Evolutionary conservation across 1,284 basidiomycete genomes (phyloP), one percentile per base, ranked within the genome.

Genomic region (Hypsizygus ulmarius): DNA sequence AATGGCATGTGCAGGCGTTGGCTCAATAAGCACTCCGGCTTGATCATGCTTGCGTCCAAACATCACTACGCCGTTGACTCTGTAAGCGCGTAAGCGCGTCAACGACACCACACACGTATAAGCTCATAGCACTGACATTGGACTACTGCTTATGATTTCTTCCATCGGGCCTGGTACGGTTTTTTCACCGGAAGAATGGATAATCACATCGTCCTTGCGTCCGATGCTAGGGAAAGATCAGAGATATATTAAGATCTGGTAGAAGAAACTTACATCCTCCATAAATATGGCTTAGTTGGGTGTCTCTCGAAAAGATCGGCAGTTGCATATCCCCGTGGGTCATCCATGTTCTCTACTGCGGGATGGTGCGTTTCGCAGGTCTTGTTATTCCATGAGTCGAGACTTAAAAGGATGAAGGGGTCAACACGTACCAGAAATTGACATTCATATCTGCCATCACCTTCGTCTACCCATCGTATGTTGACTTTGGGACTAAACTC

Each of bases 1-100:
- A 32, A 74, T 52, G 0, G 43, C 42, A 10, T 59, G 16, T 8
- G 35, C 60, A 0, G 47, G 33, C 0, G 46, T 50, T 1, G 66
- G 68, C 42, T 77, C 71, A 39, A 77, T 54, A 35, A 77, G 59
- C 18, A 73, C 51, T 1, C 75, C 74, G 4, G 66, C 59, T 48
- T 71, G 67, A 15, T 64, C 60, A 9, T 62, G 66, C 11, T 60
- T 66, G 1, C 66, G 55, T 14, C 76, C 74, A 16, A 75, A 77
- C 56, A 78, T 61, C 27, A 73, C 45, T 4, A 60, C 61, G 0
- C 60, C 66, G 5, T 59, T 48, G 6, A 77, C 59, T 12, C 68
- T 69, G 3, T 25, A 25, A 25, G 21, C 21, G 7, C 7, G 3
- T 25, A 25, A 25, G 21, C 21, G 7, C 7, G 21, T 25, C 21